phyloP scores from a whole-genome alignment of 257 asterid species.

The Solanum corneliomulleri region DNA sequence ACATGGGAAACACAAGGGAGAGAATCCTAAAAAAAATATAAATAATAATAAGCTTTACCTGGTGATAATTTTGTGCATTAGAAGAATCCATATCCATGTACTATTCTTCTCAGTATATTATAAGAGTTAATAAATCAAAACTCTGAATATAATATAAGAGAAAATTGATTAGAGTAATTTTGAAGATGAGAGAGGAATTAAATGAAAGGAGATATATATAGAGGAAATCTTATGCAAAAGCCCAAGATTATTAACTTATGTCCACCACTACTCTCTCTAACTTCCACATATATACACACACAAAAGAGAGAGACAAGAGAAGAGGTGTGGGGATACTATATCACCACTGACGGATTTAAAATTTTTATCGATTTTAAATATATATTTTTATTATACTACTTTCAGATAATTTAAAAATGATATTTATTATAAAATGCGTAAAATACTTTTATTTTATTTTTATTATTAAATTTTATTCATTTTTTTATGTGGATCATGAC shows the following conservation, averaged over 20 bases:
- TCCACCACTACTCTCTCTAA: neutral
- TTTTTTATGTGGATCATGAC: no score
- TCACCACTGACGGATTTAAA: rapidly evolving
- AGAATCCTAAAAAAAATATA: neutral
- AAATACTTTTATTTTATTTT: no score
- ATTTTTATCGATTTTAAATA: no score
- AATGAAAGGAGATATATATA: neutral
- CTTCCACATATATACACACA: neutral
- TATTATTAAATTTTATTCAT: no score
- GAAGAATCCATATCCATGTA: neutral
- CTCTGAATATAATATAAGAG: neutral
- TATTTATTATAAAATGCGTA: no score
- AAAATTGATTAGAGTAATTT: neutral
- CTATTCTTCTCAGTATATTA: neutral
- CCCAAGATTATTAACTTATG: neutral
- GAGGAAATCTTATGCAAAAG: neutral
- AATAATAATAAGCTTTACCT: neutral
- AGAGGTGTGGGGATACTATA: neutral
- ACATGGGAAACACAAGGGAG: neutral
- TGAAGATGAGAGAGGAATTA: neutral
- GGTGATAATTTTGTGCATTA: neutral
- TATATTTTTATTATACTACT: no score
- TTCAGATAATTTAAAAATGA: no score
- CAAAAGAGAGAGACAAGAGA: neutral
- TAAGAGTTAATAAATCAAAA: neutral